Base-by-base conservation (phyloP, 2,329 filamentous ascomycete species). In the Colletotrichum agaves region DNA sequence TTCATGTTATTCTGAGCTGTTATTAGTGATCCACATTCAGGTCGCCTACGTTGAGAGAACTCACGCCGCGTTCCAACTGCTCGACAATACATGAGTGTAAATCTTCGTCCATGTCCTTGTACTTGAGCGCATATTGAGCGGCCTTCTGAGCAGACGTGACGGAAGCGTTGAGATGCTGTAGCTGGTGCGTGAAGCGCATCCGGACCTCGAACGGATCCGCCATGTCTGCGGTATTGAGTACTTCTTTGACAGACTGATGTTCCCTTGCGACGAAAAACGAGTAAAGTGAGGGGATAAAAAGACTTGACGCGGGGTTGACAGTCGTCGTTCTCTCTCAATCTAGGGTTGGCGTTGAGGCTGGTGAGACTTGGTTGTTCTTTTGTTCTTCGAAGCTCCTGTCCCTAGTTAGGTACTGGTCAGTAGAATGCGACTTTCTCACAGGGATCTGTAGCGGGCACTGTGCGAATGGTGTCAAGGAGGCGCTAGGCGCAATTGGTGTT, bases 51-150 rank as follows among this genome's bases (percentile, higher is more conserved):
- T 17, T 3, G 6, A 17, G 5, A 3, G 7, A 4, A 77, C 83
- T 72, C 78, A 93, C 93, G 74, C 89, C 93, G 74, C 89, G 87
- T 79, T 98, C 95, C 33, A 99, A 86, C 79, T 98, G 95, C 81
- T 99, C 96, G 47, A 99, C 81, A 74, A 99, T 98, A 80, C 97
- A 99, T 19, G 93, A 97, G 79, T 99, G 96, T 73, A 99, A 83
- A 79, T 99, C 96, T 82, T 99, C 97, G 77, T 97, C 93, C 89
- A 97, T 93, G 75, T 98, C 94, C 72, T 90, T 90, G 81, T 97
- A 93, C 79, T 94, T 97, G 70, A 99, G 86, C 13, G 96, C 96
- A 89, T 97, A 99, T 77, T 94, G 91, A 31, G 96, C 95, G 3
- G 94, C 93, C 82, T 98, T 98, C 75, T 95, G 92, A 2, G 94